These are phyloP conservation scores for Candida tunisiensis DNA, from an alignment of 1,139 yeast species.

Conservation along the genomic window DNA sequence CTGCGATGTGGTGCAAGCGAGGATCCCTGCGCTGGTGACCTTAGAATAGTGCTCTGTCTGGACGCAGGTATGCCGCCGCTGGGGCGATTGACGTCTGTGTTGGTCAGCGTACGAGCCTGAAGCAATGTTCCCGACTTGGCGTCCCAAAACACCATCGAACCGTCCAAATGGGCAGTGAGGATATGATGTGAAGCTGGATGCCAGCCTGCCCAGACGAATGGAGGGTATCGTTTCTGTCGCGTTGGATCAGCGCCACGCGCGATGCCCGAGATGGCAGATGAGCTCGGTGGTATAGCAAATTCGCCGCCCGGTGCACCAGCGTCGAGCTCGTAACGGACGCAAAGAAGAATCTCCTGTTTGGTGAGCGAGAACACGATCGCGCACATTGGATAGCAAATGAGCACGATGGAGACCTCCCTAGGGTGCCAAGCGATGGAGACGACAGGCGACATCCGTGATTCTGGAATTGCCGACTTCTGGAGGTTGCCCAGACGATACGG, in stretches of 20 bases:
- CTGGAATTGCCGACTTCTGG: slow-evolving; percentile 29
- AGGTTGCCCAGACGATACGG: slow-evolving; percentile 56
- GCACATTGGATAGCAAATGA: slow-evolving; percentile 55
- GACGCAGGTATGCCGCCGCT: slow-evolving; percentile 5
- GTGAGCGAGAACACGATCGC: slow-evolving; percentile 57
- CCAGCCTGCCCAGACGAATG: slow-evolving; percentile 48
- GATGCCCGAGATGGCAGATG: no score
- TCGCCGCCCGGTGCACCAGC: slow-evolving; percentile 52
- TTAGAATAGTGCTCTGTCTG: no score
- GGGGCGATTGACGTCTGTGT: slow-evolving; percentile 35
- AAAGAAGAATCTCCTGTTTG: slow-evolving; percentile 36
- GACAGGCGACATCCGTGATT: slow-evolving; percentile 35
- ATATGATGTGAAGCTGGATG: slow-evolving; percentile 90
- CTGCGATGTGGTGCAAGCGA: no score
- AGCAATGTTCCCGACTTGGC: slow-evolving; percentile 55
- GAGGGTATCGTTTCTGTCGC: slow-evolving; percentile 27
- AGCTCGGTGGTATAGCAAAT: slow-evolving; percentile 20
- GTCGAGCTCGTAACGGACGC: slow-evolving; percentile 42
- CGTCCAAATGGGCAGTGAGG: slow-evolving; percentile 64
- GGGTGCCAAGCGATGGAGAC: slow-evolving; percentile 67
- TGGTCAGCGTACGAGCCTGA: slow-evolving; percentile 58
- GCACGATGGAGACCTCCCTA: slow-evolving; percentile 63
- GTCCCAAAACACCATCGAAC: slow-evolving; percentile 87
- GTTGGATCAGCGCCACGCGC: no score
- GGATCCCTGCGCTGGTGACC: no score